Conservation (phyloP, 441 rosid species). For the Euphorbia schlechtendalii region DNA sequence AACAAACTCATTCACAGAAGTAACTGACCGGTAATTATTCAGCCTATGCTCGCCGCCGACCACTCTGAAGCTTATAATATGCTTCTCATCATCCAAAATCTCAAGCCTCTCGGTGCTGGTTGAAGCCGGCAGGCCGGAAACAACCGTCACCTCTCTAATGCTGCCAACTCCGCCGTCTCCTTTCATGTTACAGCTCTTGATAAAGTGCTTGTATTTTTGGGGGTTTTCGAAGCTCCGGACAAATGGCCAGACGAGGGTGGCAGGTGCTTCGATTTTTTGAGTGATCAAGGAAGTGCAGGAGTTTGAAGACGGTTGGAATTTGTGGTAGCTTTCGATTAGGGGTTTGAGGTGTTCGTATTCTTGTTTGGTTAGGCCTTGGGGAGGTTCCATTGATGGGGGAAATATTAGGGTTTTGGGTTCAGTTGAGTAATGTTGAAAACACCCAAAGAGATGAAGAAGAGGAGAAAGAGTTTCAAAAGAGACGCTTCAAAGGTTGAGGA, state of each 20-base stretch:
- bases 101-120: slow-evolving; percentile 84
- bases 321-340: slow-evolving; percentile 50
- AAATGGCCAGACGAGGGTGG: slow-evolving; percentile 56
- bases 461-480: no score
- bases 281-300: slow-evolving; percentile 73
- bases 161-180: slow-evolving; percentile 62
- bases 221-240: slow-evolving; percentile 65
- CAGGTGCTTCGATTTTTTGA: slow-evolving; percentile 66
- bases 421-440: no score
- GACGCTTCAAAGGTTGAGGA: no score
- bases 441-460: no score
- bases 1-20: slow-evolving; percentile 61
- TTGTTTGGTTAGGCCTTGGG: slow-evolving; percentile 43
- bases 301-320: slow-evolving; percentile 36
- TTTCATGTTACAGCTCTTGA: slow-evolving; percentile 53
- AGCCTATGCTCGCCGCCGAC: slow-evolving; percentile 86
- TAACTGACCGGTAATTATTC: slow-evolving; percentile 60
- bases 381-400: not conserved
- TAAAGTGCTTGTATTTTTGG: slow-evolving; percentile 78
- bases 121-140: slow-evolving; percentile 81
- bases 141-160: slow-evolving; percentile 63
- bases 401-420: no score
- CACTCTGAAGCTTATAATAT: slow-evolving; percentile 59
- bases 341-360: slow-evolving; percentile 45
- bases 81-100: slow-evolving; percentile 60